A percentile compares a stretch with the other conserved stretches of the same genome.
These are phyloP conservation scores for Chrysosporium keratinophilum DNA, from an alignment of 2,329 filamentous ascomycete genomes.

Conservation along the genomic window DNA sequence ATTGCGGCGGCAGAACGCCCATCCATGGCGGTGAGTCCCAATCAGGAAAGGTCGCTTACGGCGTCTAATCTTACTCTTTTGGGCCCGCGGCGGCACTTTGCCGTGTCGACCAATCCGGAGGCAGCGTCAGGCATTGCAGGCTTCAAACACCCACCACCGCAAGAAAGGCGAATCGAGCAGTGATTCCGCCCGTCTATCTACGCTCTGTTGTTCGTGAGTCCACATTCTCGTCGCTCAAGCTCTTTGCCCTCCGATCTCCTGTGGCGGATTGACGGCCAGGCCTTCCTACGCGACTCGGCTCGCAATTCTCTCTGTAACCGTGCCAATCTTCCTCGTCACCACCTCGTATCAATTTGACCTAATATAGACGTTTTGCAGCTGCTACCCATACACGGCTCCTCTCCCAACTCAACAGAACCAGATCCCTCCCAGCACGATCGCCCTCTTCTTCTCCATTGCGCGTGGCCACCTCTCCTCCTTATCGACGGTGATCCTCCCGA, in stretches of 20 bases:
- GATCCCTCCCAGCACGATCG: neutral
- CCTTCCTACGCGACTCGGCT: neutral
- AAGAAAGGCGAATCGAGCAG: constrained; percentile 6
- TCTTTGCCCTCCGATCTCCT: neutral
- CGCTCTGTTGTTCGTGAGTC: neutral
- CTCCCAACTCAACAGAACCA: constrained; percentile 1
- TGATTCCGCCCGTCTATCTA: neutral
- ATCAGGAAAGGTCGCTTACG: constrained; percentile 15
- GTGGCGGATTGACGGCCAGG: neutral
- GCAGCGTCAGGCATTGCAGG: neutral
- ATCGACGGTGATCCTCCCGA: neutral
- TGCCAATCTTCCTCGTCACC: neutral
- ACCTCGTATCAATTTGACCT: neutral
- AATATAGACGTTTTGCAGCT: constrained; percentile 3
- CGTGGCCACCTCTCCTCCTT: neutral
- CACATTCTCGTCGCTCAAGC: neutral
- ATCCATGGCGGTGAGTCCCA: constrained; percentile 13
- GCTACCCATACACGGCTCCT: neutral
- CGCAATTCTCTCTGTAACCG: neutral
- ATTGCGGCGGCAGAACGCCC: neutral
- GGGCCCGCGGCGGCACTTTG: constrained; percentile 16
- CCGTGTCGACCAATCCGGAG: constrained; percentile 14
- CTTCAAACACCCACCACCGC: constrained; percentile 10
- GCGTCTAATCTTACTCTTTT: constrained; percentile 16
- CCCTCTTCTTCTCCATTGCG: constrained; percentile 3